phyloP scores from a whole-genome alignment of 495 filamentous ascomycete genomes.

The Aspergillus incahuasiensis region DNA sequence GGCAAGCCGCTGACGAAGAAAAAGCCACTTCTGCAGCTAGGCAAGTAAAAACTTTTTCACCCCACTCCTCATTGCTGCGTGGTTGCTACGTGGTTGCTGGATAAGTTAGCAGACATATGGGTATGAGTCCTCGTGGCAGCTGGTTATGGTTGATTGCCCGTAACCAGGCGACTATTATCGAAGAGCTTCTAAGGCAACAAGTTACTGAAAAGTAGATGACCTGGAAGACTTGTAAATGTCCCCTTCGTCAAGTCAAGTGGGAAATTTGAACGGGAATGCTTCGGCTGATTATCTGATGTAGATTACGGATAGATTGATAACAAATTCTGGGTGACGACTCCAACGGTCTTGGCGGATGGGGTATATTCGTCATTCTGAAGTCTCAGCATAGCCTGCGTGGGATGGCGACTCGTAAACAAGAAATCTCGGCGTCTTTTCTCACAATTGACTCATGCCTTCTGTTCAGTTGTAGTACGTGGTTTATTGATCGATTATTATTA shows the following conservation, averaged over 20 bases:
- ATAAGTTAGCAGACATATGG: too few relatives aligned
- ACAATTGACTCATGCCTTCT: background rate
- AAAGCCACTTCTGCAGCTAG: constrained; percentile 1
- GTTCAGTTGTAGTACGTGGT: too few relatives aligned
- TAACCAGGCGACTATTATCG: too few relatives aligned
- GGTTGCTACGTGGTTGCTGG: background rate
- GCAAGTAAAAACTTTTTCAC: background rate
- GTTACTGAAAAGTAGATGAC: too few relatives aligned
- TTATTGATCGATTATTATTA: too few relatives aligned
- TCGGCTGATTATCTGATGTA: constrained; percentile 1
- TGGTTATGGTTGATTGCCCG: too few relatives aligned
- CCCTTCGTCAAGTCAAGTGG: too few relatives aligned
- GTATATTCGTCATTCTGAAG: background rate
- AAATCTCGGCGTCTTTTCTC: background rate
- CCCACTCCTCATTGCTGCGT: background rate
- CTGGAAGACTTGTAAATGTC: too few relatives aligned
- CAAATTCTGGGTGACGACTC: background rate
- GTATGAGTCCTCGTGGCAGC: too few relatives aligned
- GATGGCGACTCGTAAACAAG: background rate
- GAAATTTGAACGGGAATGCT: background rate
- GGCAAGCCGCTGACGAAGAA: background rate
- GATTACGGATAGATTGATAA: constrained; percentile 8
- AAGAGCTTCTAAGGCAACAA: too few relatives aligned
- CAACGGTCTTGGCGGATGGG: background rate
- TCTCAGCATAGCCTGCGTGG: too few relatives aligned